A percentile compares a stretch with the other conserved stretches of the same genome.
These are phyloP conservation scores for Kickxella alabastrina DNA, from an alignment of 192 early-diverging fungal species.

Conservation along the genomic window DNA sequence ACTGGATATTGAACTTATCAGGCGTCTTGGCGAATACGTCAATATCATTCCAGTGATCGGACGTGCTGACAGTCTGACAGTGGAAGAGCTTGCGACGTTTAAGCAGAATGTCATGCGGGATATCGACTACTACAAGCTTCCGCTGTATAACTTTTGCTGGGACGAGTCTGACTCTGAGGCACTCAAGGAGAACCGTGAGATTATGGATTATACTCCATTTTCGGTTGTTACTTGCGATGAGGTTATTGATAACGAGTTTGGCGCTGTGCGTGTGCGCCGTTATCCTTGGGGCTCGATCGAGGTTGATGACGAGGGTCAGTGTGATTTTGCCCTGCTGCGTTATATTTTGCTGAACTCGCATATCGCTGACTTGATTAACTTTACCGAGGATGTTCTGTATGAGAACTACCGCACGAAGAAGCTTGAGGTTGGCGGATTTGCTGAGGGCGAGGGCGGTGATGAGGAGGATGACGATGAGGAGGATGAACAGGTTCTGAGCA, in stretches of 20 bases:
- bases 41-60: conserved; percentile 96
- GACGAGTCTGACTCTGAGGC: conserved; percentile 99
- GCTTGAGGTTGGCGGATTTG: conserved; percentile 57
- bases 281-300: conserved; percentile 97
- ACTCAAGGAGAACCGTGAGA: conserved; percentile 95
- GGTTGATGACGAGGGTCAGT: conserved; percentile 93
- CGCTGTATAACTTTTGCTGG: conserved; percentile 97
- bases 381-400: conserved; percentile 92
- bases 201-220: conserved; percentile 86
- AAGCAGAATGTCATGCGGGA: conserved; percentile 97
- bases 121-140: conserved; percentile 94
- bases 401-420: conserved; percentile 92
- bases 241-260: conserved; percentile 71
- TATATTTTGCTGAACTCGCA: conserved; percentile 92
- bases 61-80: conserved; percentile 86
- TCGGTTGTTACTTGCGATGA: conserved; percentile 90
- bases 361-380: conserved; percentile 94
- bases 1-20: conserved; percentile 90
- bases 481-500: conserved; percentile 4
- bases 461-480: conserved; percentile 28
- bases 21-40: conserved; percentile 83
- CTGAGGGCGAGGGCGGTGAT: conserved; percentile 25
- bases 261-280: conserved; percentile 82
- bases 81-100: conserved; percentile 76
- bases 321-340: conserved; percentile 90